Evolutionary conservation across 352 stramenopile species (phyloP).

Genomic region (Pythium folliculosum): DNA sequence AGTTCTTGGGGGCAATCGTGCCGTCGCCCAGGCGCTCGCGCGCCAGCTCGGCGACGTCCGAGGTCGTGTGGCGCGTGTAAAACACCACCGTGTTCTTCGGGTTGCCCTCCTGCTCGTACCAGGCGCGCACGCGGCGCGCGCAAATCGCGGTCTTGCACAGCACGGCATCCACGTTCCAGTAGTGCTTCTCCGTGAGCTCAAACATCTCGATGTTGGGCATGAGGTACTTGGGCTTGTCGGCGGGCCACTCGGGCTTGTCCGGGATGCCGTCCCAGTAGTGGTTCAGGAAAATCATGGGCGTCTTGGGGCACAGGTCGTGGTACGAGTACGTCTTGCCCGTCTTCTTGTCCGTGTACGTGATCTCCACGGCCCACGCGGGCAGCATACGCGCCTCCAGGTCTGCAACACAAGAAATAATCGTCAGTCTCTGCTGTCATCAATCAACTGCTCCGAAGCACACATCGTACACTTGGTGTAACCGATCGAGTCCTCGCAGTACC

Average conservation of each 20-base stretch:
- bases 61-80: slow-evolving; percentile 63
- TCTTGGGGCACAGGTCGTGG: slow-evolving; percentile 40
- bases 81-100: slow-evolving; percentile 46
- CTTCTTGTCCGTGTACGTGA: slow-evolving; percentile 24
- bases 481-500: slow-evolving; percentile 72
- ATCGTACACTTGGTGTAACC: slow-evolving; percentile 49
- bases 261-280: slow-evolving; percentile 36
- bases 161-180: slow-evolving; percentile 53
- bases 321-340: slow-evolving; percentile 30
- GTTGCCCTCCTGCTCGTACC: slow-evolving; percentile 63
- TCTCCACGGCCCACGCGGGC: slow-evolving; percentile 36
- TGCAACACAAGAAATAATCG: too few relatives aligned
- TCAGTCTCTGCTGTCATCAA: too few relatives aligned
- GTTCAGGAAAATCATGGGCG: slow-evolving; percentile 40
- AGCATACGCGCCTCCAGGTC: slow-evolving; percentile 31
- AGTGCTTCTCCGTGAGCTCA: slow-evolving; percentile 34
- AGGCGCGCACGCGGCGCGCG: slow-evolving; percentile 41
- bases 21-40: slow-evolving; percentile 12
- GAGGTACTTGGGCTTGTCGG: slow-evolving; percentile 29
- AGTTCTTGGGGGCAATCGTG: slow-evolving; percentile 34
- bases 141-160: slow-evolving; percentile 64
- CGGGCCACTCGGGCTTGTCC: slow-evolving; percentile 24
- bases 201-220: slow-evolving; percentile 50
- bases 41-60: slow-evolving; percentile 35
- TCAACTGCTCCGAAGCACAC: too few relatives aligned